These are phyloP conservation scores for Aspergillus ochraceoroseus DNA, from an alignment of 2,329 filamentous ascomycete genomes.

Conservation along the genomic window DNA sequence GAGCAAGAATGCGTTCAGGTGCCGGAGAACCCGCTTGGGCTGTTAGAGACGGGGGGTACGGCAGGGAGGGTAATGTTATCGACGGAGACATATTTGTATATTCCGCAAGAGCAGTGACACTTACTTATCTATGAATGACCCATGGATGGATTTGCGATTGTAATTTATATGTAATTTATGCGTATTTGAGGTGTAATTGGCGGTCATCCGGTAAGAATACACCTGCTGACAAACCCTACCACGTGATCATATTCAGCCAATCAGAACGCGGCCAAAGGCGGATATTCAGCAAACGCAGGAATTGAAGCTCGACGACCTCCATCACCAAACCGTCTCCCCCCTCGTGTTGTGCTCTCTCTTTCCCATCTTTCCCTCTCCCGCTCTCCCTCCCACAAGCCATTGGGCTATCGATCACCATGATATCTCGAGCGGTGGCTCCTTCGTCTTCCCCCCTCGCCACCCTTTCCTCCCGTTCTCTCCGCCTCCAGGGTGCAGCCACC, in stretches of 20 bases:
- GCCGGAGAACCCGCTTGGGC: conserved; percentile 33
- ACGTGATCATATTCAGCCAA: conserved; percentile 26
- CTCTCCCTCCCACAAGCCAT: conserved; percentile 28
- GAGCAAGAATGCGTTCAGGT: conserved; percentile 39
- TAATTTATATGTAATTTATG: too few species aligned
- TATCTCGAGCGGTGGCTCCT: conserved; percentile 45
- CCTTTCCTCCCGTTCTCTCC: conserved; percentile 41
- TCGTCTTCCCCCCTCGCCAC: conserved; percentile 40
- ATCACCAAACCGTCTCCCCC: conserved; percentile 18
- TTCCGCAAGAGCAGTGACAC: conserved; percentile 28
- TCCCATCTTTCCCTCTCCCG: conserved; percentile 24
- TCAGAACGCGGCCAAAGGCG: conserved; percentile 36
- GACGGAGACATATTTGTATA: conserved; percentile 36
- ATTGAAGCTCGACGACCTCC: conserved; percentile 30
- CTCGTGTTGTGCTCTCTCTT: conserved; percentile 22
- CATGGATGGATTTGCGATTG: too few species aligned
- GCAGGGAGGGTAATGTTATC: conserved; percentile 24
- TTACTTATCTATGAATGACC: too few species aligned
- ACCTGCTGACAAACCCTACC: not conserved
- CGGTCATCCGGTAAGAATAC: too few species aligned
- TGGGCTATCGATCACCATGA: conserved; percentile 41
- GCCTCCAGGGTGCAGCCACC: conserved; percentile 38
- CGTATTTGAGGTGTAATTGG: not conserved
- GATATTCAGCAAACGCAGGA: conserved; percentile 40
- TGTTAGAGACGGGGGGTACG: conserved; percentile 21